Evolutionary conservation across 2,329 filamentous ascomycete species (phyloP), one percentile per base, ranked within the genome.

Genomic region (Sclerotinia borealis): DNA sequence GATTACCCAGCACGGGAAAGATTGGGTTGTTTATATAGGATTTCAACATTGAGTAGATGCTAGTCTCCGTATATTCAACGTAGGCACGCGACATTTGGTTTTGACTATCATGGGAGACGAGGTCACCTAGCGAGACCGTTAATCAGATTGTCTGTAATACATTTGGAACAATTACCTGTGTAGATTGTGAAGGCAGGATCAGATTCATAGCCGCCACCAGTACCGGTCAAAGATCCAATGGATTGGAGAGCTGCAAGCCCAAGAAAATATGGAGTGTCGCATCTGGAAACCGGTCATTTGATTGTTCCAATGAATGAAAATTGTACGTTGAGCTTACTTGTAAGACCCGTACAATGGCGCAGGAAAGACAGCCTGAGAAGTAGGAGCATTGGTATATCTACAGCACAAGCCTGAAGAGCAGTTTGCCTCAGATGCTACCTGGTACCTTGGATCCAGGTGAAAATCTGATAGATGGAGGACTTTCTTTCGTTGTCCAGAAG

Each of bases 181-280:
- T 85, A 85, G 25, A 85, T 72, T 0, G 80, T 79, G 76, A 81
- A 84, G 0, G 79, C 83, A 11, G 83, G 75, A 7, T 64, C 56
- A 9, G 79, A 77, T 5, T 78, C 69, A 3, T 77, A 66, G 29
- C 72, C 70, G 29, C 72, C 70, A 4, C 78, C 79, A 10, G 83
- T 85, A 4, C 83, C 83, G 2, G 83, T 85, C 69, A 86, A 70
- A 8, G 83, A 79, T 1, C 77, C 80, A 45, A 85, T 79, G 2
- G 83, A 80, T 71, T 85, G 79, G 19, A 85, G 72, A 22, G 82
- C 83, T 10, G 83, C 81, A 7, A 84, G 75, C 13, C 78, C 81
- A 8, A 86, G 76, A 60, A 82, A 83, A 66, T 84, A 85, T 1
- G 83, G 83, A 9, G 82, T 82, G 69, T 86, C 84, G 68, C 84